Evolutionary conservation across 352 stramenopile species (phyloP).

Genomic region (Phytophthora hybrid): DNA sequence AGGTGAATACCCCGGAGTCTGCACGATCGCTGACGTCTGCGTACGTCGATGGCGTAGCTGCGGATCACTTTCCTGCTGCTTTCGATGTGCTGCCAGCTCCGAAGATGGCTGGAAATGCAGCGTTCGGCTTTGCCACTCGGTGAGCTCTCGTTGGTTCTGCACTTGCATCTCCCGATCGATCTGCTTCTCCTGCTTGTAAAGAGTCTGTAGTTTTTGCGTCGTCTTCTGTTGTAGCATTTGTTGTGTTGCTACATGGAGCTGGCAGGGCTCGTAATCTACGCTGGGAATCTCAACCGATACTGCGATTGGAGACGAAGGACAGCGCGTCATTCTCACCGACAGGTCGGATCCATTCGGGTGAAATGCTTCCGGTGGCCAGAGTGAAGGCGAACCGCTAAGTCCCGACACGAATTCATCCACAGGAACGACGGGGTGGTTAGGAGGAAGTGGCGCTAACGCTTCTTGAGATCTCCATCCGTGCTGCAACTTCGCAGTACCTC

Average conservation of each 20-base stretch:
- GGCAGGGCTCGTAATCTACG: conserved; percentile 36
- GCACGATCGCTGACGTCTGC: conserved; percentile 55
- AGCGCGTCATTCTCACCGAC: conserved; percentile 46
- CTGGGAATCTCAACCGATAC: conserved; percentile 13
- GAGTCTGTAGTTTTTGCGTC: conserved; percentile 34
- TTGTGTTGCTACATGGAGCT: conserved; percentile 29
- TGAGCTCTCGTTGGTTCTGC: conserved; percentile 45
- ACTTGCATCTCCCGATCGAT: conserved; percentile 33
- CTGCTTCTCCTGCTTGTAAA: conserved; percentile 47
- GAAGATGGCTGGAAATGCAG: conserved; percentile 59
- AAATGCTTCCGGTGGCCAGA: conserved; percentile 62
- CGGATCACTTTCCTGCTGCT: conserved; percentile 21
- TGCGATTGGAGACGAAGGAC: conserved; percentile 53
- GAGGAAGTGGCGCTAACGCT: conserved; percentile 16
- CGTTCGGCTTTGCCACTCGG: conserved; percentile 43
- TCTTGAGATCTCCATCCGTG: conserved; percentile 32
- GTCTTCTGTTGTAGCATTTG: conserved; percentile 42
- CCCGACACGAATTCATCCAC: conserved; percentile 23
- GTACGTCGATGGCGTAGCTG: conserved; percentile 36
- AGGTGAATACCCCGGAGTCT: conserved; percentile 56
- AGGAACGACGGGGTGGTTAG: not conserved
- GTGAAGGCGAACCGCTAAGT: conserved; percentile 48
- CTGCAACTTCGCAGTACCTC: conserved; percentile 33
- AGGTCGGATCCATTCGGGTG: conserved; percentile 49
- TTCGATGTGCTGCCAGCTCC: conserved; percentile 21